These are phyloP conservation scores for Melanomma pulvis-pyrius DNA, from an alignment of 495 filamentous ascomycete species.

Conservation along the genomic window DNA sequence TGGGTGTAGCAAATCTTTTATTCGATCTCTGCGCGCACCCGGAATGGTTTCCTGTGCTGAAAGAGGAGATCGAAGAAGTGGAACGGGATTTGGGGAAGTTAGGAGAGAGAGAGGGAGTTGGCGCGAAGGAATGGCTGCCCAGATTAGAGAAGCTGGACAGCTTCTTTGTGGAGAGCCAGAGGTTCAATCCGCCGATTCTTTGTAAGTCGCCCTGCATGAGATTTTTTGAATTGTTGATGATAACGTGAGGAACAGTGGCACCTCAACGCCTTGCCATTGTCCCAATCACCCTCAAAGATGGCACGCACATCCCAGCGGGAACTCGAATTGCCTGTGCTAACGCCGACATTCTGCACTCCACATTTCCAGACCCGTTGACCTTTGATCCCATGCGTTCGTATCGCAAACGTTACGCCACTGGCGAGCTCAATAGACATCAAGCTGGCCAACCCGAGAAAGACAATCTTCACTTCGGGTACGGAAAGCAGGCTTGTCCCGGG, in stretches of 20 bases:
- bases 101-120: conserved; percentile 33
- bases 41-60: conserved; percentile 51
- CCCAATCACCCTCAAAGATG: conserved; percentile 38
- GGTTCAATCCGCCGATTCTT: conserved; percentile 47
- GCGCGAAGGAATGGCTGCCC: conserved; percentile 48
- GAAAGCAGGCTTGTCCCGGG: conserved; percentile 59
- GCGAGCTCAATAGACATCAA: conserved; percentile 12
- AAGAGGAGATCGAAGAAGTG: conserved; percentile 55
- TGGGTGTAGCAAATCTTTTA: conserved; percentile 20
- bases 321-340: conserved; percentile 29
- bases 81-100: conserved; percentile 39
- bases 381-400: conserved; percentile 31
- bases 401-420: conserved; percentile 27
- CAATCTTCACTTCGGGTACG: conserved; percentile 54
- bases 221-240: not conserved
- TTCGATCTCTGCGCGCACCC: conserved; percentile 56
- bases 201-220: conserved; percentile 41
- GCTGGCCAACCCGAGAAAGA: conserved; percentile 43
- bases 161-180: conserved; percentile 58
- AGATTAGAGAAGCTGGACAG: conserved; percentile 57
- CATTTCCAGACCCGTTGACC: not conserved
- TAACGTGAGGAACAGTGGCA: conserved; percentile 20
- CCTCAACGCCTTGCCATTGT: conserved; percentile 29
- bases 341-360: conserved; percentile 26
- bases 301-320: conserved; percentile 36